Conservation (phyloP, 352 stramenopile species). For the Globisporangium middletonii region DNA sequence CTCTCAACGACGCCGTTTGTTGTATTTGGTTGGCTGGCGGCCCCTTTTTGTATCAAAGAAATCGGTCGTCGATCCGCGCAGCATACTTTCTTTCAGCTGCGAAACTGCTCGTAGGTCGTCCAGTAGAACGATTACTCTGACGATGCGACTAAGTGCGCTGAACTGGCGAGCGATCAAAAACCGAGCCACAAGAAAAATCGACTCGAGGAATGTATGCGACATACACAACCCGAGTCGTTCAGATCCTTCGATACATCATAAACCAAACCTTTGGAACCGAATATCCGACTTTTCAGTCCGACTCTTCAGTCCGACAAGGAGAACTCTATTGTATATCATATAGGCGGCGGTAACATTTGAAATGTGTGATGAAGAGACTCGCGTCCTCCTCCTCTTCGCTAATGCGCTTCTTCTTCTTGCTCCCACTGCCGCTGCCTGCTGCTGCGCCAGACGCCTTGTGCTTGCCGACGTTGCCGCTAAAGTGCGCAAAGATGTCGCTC, state of each 20-base stretch:
- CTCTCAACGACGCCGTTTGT: slow-evolving; percentile 13
- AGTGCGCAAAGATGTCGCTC: slow-evolving; percentile 97
- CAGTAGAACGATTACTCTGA: too few relatives aligned
- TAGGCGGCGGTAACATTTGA: too few relatives aligned
- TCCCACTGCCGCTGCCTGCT: slow-evolving; percentile 53
- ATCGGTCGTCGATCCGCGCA: slow-evolving; percentile 9
- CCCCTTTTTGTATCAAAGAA: slow-evolving; percentile 12
- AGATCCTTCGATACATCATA: background rate
- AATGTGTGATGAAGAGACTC: too few relatives aligned
- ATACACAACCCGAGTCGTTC: background rate
- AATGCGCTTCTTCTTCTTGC: slow-evolving; percentile 84
- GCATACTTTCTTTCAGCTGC: slow-evolving; percentile 14
- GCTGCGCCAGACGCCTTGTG: too few relatives aligned
- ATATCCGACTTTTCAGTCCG: background rate
- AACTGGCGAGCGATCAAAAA: background rate
- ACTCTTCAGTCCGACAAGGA: background rate
- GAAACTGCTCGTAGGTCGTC: background rate
- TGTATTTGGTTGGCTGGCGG: slow-evolving; percentile 27
- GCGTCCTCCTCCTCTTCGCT: slow-evolving; percentile 83
- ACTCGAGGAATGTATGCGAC: too few relatives aligned
- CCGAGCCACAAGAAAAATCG: too few relatives aligned
- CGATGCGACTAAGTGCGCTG: background rate
- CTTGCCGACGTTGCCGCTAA: slow-evolving; percentile 90
- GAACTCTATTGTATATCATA: too few relatives aligned
- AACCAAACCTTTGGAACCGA: background rate